Evolutionary conservation across 2,329 filamentous ascomycete genomes (phyloP).

Genomic region (Colletotrichum incanum): DNA sequence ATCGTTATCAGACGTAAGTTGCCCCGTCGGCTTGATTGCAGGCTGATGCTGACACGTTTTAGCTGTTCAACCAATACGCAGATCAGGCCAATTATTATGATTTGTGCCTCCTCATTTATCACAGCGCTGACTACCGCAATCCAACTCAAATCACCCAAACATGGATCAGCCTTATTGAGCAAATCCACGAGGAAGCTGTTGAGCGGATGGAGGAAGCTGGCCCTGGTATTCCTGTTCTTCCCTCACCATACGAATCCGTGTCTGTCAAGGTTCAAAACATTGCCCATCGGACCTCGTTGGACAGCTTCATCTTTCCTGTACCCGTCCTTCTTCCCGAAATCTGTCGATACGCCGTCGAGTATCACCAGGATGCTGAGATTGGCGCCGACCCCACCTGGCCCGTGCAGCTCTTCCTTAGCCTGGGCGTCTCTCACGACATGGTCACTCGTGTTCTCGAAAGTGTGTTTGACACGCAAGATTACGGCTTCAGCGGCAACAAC

Average conservation of each 20-base stretch:
- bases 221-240: slow-evolving; percentile 56
- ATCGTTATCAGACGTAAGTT: slow-evolving; percentile 81
- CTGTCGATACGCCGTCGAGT: slow-evolving; percentile 73
- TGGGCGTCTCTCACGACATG: slow-evolving; percentile 71
- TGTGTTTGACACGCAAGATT: slow-evolving; percentile 72
- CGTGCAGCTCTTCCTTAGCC: slow-evolving; percentile 68
- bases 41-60: slow-evolving; percentile 43
- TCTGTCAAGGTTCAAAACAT: slow-evolving; percentile 75
- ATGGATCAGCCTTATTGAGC: slow-evolving; percentile 86
- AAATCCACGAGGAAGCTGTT: slow-evolving; percentile 73
- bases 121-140: slow-evolving; percentile 92
- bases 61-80: slow-evolving; percentile 95
- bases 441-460: slow-evolving; percentile 70
- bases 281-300: slow-evolving; percentile 75
- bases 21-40: slow-evolving; percentile 1
- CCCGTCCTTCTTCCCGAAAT: slow-evolving; percentile 73
- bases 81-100: slow-evolving; percentile 95
- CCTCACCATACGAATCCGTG: slow-evolving; percentile 79
- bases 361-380: slow-evolving; percentile 71
- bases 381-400: slow-evolving; percentile 73
- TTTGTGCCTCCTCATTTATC: slow-evolving; percentile 92
- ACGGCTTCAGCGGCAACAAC: slow-evolving; percentile 68
- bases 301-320: slow-evolving; percentile 78
- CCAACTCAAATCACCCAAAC: slow-evolving; percentile 86
- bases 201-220: slow-evolving; percentile 61